Evolutionary conservation across 345 rosid genomes (phyloP), one percentile per base, ranked within the genome.

Genomic region (Zanthoxylum bungeanum): DNA sequence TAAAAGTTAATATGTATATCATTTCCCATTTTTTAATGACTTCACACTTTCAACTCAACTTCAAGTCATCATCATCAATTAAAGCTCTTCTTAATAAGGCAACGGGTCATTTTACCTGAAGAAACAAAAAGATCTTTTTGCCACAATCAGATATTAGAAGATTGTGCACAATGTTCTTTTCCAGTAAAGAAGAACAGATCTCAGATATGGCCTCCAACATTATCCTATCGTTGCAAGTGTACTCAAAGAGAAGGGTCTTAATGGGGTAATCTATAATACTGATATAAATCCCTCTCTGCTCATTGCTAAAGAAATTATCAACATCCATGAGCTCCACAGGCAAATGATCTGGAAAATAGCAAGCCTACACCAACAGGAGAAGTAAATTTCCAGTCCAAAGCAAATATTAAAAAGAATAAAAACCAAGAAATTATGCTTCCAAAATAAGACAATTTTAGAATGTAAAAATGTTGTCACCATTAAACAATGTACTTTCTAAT

Each of bases 131-230:
- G 24, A 59, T 62, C 75, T 52, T 76, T 53, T 53, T 78, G 46
- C 82, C 82, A 24, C 61, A 53, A 70, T 73, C 75, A n/a, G 82
- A 70, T 42, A 82, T 70, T 53, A 78, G 72, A 77, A 82, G 62
- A 70, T 71, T 82, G 59, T 69, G 72, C 2, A 64, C 65, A 42
- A 76, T 52, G 60, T 55, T 72, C 71, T 50, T 76, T 57, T 75
- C 73, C 70, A 12, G 64, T 56, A 82, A 73, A 58, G 44, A 67
- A 70, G 31, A 60, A 73, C 82, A 73, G 50, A 69, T 76, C 72
- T 70, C 62, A 24, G 75, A 47, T 51, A 78, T 53, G 73, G 69
- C 67, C 46, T 60, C 69, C 36, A 69, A 65, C 70, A 73, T 34
- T 10, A 78, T 76, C 78, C 71, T 78, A 56, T 61, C 36, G 65